Conservation (phyloP, 768 basidiomycete genomes). For the Tubosaeta sp. region DNA sequence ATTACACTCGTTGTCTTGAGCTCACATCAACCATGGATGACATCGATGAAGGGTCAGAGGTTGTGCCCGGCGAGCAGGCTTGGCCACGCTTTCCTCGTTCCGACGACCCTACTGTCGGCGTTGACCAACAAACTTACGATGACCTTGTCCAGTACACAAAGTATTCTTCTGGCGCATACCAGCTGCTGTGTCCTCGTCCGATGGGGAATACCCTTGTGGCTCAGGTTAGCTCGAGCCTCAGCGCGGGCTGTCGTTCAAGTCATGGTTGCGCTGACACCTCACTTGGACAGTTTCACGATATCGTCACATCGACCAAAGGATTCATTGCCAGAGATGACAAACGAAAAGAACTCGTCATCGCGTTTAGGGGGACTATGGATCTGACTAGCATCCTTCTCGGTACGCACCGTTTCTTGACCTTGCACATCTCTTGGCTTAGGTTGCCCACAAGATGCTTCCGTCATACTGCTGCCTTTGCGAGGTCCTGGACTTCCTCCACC, state of each 20-base stretch:
- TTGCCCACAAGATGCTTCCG: conserved; percentile 14
- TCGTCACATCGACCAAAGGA: conserved; percentile 39
- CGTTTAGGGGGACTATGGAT: conserved; percentile 39
- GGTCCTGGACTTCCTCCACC: conserved; percentile 25
- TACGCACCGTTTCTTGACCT: conserved; percentile 1
- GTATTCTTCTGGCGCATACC: conserved; percentile 50
- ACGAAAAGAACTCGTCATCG: conserved; percentile 37
- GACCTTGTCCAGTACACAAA: conserved; percentile 44
- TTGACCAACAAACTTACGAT: conserved; percentile 36
- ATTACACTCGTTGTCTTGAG: neutral
- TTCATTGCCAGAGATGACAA: conserved; percentile 43
- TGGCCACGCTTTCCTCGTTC: conserved; percentile 25
- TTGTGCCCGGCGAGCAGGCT: neutral
- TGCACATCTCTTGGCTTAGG: neutral
- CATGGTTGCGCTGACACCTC: neutral
- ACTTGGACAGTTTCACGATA: conserved; percentile 31
- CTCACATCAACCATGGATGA: conserved; percentile 6
- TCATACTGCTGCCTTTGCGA: conserved; percentile 18
- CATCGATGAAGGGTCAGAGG: neutral
- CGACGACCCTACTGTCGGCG: conserved; percentile 23
- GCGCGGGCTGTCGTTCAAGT: neutral
- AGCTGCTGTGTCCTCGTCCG: conserved; percentile 43
- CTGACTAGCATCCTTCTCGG: conserved; percentile 15
- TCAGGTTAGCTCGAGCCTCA: conserved; percentile 29
- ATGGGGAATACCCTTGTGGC: conserved; percentile 42